These are phyloP conservation scores for Podaxis sp. DNA, from an alignment of 768 basidiomycete genomes.

Conservation along the genomic window DNA sequence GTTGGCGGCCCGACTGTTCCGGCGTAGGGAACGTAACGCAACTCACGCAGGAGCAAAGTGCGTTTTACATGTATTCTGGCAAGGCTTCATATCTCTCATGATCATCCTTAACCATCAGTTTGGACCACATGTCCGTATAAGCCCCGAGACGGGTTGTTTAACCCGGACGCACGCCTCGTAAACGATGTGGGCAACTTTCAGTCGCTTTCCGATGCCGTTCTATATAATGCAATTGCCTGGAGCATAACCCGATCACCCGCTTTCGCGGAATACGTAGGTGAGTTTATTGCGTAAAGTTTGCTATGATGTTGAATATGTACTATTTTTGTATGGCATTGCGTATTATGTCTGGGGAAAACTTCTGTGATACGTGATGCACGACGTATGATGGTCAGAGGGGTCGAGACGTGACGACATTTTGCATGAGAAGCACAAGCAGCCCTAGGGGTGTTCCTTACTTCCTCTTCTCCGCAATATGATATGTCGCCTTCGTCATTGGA, in stretches of 20 bases:
- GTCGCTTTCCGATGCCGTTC: constrained; percentile 51
- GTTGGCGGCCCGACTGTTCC: constrained; percentile 63
- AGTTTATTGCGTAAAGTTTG: constrained; percentile 7
- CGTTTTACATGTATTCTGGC: constrained; percentile 7
- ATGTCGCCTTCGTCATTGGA: background rate
- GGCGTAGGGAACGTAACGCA: constrained; percentile 53
- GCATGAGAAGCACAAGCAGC: background rate
- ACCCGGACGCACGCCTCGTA: constrained; percentile 56
- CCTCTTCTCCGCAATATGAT: background rate
- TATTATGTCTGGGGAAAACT: background rate
- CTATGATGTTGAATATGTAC: background rate
- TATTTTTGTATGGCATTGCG: background rate
- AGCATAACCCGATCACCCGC: constrained; percentile 30
- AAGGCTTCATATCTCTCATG: background rate
- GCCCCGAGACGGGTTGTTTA: constrained; percentile 55
- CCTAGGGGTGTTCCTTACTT: background rate
- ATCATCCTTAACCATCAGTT: constrained; percentile 23
- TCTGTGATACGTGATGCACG: background rate
- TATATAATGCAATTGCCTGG: constrained; percentile 59
- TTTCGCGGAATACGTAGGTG: constrained; percentile 41
- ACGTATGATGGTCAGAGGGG: background rate
- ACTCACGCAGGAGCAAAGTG: constrained; percentile 49
- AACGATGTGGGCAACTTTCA: constrained; percentile 54
- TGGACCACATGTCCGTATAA: constrained; percentile 58
- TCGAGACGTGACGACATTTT: background rate